Percentiles rank a stretch among this genome's conserved stretches.
Conservation (phyloP, 2,329 filamentous ascomycete species). For the Nothophaeocryptopus gaeumannii region DNA sequence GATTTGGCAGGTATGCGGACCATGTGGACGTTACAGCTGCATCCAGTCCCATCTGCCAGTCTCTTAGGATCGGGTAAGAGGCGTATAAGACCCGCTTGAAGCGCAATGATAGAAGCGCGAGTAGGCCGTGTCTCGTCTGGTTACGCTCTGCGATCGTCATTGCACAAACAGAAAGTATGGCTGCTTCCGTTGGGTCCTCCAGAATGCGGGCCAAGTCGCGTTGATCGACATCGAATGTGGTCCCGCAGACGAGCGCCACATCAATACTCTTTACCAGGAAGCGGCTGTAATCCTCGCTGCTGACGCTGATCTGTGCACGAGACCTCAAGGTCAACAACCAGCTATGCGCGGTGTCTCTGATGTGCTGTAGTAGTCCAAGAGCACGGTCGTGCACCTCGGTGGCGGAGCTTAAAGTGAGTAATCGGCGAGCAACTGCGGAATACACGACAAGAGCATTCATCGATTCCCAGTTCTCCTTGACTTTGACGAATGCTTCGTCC, state of each 20-base stretch:
- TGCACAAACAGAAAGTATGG: constrained; percentile 19
- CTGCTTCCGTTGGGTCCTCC: constrained; percentile 6
- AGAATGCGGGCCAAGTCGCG: constrained; percentile 20
- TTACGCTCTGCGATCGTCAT: constrained; percentile 20
- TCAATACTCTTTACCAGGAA: constrained; percentile 45
- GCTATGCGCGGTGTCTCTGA: constrained; percentile 43
- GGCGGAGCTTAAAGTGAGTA: constrained; percentile 16
- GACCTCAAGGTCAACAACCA: constrained; percentile 52
- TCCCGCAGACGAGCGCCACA: constrained; percentile 56
- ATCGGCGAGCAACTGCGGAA: constrained; percentile 18
- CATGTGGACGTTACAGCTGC: constrained; percentile 36
- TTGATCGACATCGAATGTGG: constrained; percentile 42
- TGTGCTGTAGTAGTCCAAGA: constrained; percentile 36
- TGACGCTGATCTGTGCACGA: constrained; percentile 22
- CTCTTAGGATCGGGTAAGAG: constrained; percentile 4
- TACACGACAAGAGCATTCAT: constrained; percentile 23
- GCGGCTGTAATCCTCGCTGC: constrained; percentile 33
- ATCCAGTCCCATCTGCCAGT: constrained; percentile 13
- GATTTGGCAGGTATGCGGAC: constrained; percentile 31
- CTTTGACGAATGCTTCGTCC: constrained; percentile 9
- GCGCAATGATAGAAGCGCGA: constrained; percentile 1
- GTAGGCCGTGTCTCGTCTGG: background rate
- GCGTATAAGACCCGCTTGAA: constrained; percentile 20
- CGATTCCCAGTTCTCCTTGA: constrained; percentile 29
- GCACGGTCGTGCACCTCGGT: background rate